Conservation (phyloP, 179 eudicot species). For the Camellia oleifera region DNA sequence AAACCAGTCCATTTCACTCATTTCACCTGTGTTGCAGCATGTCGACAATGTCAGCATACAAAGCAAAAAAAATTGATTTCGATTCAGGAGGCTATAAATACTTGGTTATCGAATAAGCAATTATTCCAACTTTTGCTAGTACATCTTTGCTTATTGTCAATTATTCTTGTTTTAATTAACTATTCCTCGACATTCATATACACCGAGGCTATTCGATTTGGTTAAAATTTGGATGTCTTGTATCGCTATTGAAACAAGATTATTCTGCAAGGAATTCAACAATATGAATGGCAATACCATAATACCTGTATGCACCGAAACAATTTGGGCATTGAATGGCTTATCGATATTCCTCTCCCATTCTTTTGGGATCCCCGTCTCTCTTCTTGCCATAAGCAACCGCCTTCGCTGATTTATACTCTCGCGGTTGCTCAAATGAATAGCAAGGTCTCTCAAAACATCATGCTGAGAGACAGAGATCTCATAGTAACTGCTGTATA, state of each 20-base stretch:
- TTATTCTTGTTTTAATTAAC: too few species aligned
- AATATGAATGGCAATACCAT: not conserved
- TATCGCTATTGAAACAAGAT: not conserved
- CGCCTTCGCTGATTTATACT: constrained; percentile 48
- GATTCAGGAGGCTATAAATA: not conserved
- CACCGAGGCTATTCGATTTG: not conserved
- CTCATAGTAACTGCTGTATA: constrained; percentile 66
- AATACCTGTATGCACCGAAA: constrained; percentile 79
- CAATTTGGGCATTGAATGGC: constrained; percentile 65
- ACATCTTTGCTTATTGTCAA: not conserved
- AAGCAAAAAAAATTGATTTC: not conserved
- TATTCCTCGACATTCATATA: not conserved
- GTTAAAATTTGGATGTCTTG: not conserved
- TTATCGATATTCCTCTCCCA: constrained; percentile 72
- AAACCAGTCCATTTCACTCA: constrained; percentile 69
- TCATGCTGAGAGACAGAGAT: constrained; percentile 83
- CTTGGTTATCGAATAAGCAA: not conserved
- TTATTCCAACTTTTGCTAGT: not conserved
- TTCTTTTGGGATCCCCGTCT: constrained; percentile 61
- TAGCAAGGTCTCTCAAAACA: constrained; percentile 86
- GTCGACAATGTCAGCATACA: not conserved
- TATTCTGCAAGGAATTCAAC: not conserved
- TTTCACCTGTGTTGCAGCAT: constrained; percentile 47
- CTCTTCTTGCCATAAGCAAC: constrained; percentile 80
- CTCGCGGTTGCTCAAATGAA: constrained; percentile 56